Conservation (phyloP, 768 basidiomycete species). For the Tricholoma bakamatsutake region DNA sequence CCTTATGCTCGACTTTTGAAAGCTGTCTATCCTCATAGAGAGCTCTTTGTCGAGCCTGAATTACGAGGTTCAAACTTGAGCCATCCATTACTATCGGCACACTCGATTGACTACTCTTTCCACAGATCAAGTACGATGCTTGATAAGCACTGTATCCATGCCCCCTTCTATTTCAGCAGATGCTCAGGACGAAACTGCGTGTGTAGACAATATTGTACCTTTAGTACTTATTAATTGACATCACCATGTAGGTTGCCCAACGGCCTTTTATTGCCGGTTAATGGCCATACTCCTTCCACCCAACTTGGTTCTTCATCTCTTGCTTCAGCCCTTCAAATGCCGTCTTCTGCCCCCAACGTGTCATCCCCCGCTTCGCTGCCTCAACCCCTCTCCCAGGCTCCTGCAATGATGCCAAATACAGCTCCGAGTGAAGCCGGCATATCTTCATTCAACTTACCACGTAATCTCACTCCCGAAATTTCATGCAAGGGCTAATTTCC, state of each 20-base stretch:
- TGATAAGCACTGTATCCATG: neutral
- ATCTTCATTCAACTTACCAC: neutral
- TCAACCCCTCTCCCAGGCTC: neutral
- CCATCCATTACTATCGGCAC: neutral
- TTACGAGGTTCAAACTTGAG: slow-evolving; percentile 22
- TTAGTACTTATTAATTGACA: slow-evolving; percentile 1
- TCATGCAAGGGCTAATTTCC: neutral
- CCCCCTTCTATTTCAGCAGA: neutral
- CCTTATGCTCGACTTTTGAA: slow-evolving; percentile 31
- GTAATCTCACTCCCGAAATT: neutral
- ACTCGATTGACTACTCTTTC: neutral
- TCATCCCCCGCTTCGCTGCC: neutral
- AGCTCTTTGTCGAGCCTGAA: slow-evolving; percentile 29
- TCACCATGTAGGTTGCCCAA: neutral
- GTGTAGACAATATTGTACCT: slow-evolving; percentile 1
- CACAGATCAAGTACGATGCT: neutral
- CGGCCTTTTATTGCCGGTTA: neutral
- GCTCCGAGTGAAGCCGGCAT: neutral
- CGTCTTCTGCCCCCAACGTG: neutral
- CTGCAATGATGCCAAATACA: neutral
- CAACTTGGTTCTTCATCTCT: slow-evolving; percentile 14
- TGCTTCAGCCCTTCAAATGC: slow-evolving; percentile 8
- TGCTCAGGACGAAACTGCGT: neutral
- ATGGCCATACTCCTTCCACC: slow-evolving; percentile 6
- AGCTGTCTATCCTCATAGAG: slow-evolving; percentile 22